Evolutionary conservation across 148 eudicot species (phyloP).

Genomic region (Linanthus parryae): DNA sequence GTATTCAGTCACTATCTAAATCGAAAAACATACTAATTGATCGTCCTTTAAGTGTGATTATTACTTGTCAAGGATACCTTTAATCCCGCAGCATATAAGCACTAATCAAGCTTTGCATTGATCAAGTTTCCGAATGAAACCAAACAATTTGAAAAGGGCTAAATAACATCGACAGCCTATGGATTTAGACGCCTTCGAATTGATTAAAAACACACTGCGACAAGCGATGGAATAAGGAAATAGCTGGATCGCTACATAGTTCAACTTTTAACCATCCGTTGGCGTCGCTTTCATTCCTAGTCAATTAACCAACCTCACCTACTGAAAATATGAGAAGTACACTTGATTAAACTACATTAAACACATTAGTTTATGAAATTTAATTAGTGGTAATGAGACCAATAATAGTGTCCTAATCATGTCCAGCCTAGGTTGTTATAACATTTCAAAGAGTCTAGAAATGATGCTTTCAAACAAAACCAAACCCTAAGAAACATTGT

Average conservation of each 20-base stretch:
- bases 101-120: neutral
- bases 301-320: neutral
- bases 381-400: neutral
- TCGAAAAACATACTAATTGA: no score
- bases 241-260: neutral
- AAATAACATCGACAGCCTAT: no score
- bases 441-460: conserved; percentile 15
- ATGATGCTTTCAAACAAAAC: neutral
- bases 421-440: conserved; percentile 16
- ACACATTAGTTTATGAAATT: no score
- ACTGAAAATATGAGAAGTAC: neutral
- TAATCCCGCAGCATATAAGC: neutral
- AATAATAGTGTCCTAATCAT: conserved; percentile 1
- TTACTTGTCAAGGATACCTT: no score
- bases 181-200: no score
- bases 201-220: no score
- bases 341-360: neutral
- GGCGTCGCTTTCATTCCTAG: conserved; percentile 1
- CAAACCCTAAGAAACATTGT: no score
- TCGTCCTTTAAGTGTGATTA: no score
- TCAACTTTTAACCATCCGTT: neutral
- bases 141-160: neutral
- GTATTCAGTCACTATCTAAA: no score
- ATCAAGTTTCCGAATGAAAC: neutral
- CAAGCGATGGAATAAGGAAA: neutral